These are phyloP conservation scores for Candida methanosorbosa DNA, from an alignment of 805 yeast species.

Conservation along the genomic window DNA sequence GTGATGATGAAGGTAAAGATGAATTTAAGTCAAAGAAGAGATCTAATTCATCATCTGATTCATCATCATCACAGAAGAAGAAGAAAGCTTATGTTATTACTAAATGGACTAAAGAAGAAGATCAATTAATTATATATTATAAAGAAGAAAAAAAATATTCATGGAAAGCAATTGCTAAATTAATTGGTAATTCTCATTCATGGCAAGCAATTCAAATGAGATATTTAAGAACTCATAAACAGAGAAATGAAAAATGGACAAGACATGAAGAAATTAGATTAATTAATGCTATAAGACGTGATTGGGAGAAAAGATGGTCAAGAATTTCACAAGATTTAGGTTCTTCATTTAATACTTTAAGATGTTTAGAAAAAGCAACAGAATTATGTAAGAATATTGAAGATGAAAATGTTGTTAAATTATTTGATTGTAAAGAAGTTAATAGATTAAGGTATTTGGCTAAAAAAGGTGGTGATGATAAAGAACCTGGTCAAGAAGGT, in stretches of 20 bases:
- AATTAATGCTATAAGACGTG: constrained; percentile 22
- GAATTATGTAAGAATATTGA: constrained; percentile 24
- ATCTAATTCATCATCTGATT: no score
- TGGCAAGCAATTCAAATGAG: constrained; percentile 43
- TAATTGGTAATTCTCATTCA: constrained; percentile 24
- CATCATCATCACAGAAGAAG: no score
- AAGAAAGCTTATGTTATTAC: not conserved
- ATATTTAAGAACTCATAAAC: constrained; percentile 30
- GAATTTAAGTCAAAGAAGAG: no score
- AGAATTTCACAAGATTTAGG: constrained; percentile 26
- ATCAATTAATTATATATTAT: constrained; percentile 25
- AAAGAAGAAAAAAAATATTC: constrained; percentile 28
- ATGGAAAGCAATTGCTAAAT: constrained; percentile 29
- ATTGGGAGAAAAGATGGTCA: constrained; percentile 33
- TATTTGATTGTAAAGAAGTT: constrained; percentile 22
- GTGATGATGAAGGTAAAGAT: constrained; percentile 1
- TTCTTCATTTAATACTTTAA: constrained; percentile 18
- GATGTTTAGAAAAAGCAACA: constrained; percentile 21
- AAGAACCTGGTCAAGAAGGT: not conserved
- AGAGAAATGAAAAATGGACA: constrained; percentile 26
- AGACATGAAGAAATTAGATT: constrained; percentile 24
- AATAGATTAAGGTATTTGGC: not conserved
- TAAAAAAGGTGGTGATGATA: not conserved
- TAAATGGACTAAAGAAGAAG: constrained; percentile 28
- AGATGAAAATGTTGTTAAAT: constrained; percentile 13